A percentile compares a stretch with the other conserved stretches of the same genome.
These are phyloP conservation scores for Fusarium sp. DNA, from an alignment of 2,329 filamentous ascomycete species.

Conservation along the genomic window DNA sequence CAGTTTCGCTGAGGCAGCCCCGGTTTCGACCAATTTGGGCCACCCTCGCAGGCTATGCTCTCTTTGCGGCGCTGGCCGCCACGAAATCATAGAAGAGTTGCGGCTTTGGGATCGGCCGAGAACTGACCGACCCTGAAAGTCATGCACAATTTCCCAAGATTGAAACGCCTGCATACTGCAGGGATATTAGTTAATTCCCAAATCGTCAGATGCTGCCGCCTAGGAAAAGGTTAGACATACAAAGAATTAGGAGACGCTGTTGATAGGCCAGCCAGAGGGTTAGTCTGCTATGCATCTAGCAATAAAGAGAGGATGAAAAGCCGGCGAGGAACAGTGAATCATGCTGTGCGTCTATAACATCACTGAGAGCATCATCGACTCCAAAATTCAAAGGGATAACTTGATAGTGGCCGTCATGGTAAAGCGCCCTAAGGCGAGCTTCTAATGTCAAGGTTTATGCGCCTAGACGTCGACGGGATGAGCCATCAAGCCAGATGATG, in stretches of 20 bases:
- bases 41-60: background rate
- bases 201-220: background rate
- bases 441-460: background rate
- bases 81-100: background rate
- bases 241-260: background rate
- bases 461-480: background rate
- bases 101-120: background rate
- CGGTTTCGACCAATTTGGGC: background rate
- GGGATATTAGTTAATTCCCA: background rate
- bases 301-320: background rate
- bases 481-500: background rate
- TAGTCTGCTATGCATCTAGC: background rate
- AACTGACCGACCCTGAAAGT: background rate
- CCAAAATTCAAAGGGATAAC: background rate
- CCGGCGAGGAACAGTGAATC: background rate
- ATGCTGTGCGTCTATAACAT: background rate
- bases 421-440: background rate
- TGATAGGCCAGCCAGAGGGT: background rate
- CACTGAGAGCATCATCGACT: background rate
- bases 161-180: background rate
- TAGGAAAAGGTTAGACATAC: background rate
- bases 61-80: background rate
- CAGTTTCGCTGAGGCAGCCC: background rate
- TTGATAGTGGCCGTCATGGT: background rate
- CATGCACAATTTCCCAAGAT: background rate